Conservation (phyloP, 2,329 filamentous ascomycete species). For the Ophiosphaerella herpotricha region DNA sequence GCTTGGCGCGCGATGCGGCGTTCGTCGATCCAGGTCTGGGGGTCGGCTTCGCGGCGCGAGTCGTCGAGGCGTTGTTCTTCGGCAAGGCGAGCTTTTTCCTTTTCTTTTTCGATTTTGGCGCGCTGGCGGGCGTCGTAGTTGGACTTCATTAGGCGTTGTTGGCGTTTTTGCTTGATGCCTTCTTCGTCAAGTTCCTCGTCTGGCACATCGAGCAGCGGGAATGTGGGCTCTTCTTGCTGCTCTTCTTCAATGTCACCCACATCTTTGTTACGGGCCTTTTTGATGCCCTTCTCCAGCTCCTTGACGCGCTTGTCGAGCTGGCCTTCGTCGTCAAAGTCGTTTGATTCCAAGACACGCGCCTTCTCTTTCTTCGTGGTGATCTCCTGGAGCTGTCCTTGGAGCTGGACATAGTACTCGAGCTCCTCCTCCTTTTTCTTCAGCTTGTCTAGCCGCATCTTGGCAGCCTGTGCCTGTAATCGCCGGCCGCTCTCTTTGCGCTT, state of each 20-base stretch:
- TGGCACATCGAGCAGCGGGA: constrained; percentile 83
- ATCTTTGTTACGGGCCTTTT: constrained; percentile 89
- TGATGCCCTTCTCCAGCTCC: constrained; percentile 88
- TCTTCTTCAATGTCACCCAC: constrained; percentile 81
- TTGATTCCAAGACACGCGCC: constrained; percentile 76
- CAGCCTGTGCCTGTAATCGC: constrained; percentile 90
- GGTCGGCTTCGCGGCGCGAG: constrained; percentile 80
- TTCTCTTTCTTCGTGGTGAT: constrained; percentile 90
- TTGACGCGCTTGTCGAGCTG: constrained; percentile 83
- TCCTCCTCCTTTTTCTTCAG: constrained; percentile 95
- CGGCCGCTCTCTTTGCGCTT: constrained; percentile 93
- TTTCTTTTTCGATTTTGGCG: constrained; percentile 95
- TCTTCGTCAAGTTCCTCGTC: constrained; percentile 95
- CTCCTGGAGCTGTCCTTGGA: constrained; percentile 70
- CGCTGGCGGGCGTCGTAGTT: constrained; percentile 90
- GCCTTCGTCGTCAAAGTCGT: constrained; percentile 89
- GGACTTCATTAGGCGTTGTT: constrained; percentile 90
- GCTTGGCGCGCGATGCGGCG: constrained; percentile 73
- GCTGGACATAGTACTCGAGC: constrained; percentile 86
- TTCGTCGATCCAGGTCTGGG: constrained; percentile 85
- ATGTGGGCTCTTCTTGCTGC: constrained; percentile 77
- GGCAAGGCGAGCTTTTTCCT: constrained; percentile 80
- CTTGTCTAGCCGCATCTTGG: constrained; percentile 95
- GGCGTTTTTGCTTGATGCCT: constrained; percentile 86
- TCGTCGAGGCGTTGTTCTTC: constrained; percentile 84